phyloP scores from a whole-genome alignment of 768 basidiomycete species.

The Amanita phalloides region DNA sequence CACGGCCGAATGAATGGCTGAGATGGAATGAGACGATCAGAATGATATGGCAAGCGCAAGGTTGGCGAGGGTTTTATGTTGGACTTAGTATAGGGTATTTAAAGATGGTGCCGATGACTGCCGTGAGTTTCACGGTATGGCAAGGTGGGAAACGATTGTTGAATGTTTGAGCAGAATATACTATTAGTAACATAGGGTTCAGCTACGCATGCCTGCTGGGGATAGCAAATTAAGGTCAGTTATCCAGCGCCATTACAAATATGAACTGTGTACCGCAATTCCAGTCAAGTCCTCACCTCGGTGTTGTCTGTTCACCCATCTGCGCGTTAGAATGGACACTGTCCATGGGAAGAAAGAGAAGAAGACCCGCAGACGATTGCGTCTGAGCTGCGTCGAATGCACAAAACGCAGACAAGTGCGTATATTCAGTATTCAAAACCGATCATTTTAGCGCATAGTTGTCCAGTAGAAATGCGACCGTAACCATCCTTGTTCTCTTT shows the following conservation, averaged over 20 bases:
- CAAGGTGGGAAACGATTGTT: slow-evolving; percentile 59
- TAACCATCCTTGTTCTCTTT: slow-evolving; percentile 30
- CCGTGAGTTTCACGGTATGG: slow-evolving; percentile 89
- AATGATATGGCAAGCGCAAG: slow-evolving; percentile 53
- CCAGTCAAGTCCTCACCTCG: not conserved
- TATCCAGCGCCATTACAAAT: slow-evolving; percentile 2
- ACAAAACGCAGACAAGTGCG: slow-evolving; percentile 44
- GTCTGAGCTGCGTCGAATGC: slow-evolving; percentile 46
- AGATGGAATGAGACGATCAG: slow-evolving; percentile 71
- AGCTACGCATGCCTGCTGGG: not conserved
- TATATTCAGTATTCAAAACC: slow-evolving; percentile 2
- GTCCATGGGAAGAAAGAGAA: slow-evolving; percentile 21
- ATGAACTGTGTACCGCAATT: not conserved
- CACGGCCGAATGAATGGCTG: slow-evolving; percentile 65
- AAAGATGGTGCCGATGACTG: slow-evolving; percentile 94
- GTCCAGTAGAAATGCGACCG: slow-evolving; percentile 38
- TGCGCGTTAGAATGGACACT: not conserved
- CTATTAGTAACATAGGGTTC: not conserved
- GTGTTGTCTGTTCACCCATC: not conserved
- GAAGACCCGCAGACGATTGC: slow-evolving; percentile 37
- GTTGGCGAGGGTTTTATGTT: slow-evolving; percentile 85
- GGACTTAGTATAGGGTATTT: slow-evolving; percentile 88
- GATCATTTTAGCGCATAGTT: not conserved
- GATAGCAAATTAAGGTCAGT: slow-evolving; percentile 1
- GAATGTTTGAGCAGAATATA: slow-evolving; percentile 19